These are phyloP conservation scores for Colletotrichum tamarilloi DNA, from an alignment of 2,329 filamentous ascomycete genomes.

Conservation along the genomic window DNA sequence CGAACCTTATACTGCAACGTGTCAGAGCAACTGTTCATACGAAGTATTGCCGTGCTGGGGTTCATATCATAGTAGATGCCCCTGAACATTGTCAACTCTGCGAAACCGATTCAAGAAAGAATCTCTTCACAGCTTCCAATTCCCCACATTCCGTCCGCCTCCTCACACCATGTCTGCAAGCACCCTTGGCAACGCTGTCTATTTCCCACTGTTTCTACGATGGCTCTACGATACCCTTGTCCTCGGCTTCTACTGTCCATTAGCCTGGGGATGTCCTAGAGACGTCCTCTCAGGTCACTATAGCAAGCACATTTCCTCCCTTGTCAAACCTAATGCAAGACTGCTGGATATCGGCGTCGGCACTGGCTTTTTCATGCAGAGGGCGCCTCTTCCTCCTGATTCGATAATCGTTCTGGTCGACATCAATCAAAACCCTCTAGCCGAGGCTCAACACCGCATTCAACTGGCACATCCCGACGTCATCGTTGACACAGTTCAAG, in stretches of 20 bases:
- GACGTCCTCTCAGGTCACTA: background rate
- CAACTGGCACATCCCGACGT: background rate
- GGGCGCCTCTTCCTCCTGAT: background rate
- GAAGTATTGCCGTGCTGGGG: too few relatives aligned
- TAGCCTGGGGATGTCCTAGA: conserved; percentile 11
- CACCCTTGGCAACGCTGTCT: conserved; percentile 9
- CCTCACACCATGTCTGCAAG: background rate
- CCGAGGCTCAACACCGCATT: background rate
- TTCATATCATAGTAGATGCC: too few relatives aligned
- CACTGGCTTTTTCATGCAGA: conserved; percentile 5
- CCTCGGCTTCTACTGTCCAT: background rate
- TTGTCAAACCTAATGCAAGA: background rate
- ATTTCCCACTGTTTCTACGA: background rate
- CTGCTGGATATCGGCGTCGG: conserved; percentile 20
- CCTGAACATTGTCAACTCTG: too few relatives aligned
- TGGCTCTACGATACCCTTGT: conserved; percentile 10
- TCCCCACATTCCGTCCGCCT: too few relatives aligned
- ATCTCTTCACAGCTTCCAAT: too few relatives aligned
- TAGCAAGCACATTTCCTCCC: background rate
- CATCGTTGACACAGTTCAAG: background rate
- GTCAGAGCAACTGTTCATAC: background rate
- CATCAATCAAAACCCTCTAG: background rate
- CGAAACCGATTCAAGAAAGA: too few relatives aligned
- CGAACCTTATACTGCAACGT: background rate
- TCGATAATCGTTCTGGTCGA: background rate